Conservation (phyloP, 495 filamentous ascomycete species). For the Penicillium waksmanii region DNA sequence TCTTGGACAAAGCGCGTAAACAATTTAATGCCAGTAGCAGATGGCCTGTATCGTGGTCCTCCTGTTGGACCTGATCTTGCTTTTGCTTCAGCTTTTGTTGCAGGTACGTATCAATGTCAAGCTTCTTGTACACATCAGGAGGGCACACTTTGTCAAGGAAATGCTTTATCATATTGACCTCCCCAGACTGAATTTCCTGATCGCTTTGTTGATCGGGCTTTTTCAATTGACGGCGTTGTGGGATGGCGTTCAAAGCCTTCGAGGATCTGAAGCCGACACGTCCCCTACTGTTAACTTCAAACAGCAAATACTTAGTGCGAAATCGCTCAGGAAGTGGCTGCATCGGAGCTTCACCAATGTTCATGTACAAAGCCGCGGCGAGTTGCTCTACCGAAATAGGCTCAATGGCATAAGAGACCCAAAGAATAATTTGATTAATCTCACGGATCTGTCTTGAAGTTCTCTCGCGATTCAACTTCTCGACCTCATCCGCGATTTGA, state of each 20-base stretch:
- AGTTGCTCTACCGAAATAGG: neutral
- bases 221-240: neutral
- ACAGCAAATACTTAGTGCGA: conserved; percentile 9
- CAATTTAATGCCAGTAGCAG: neutral
- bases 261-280: conserved; percentile 5
- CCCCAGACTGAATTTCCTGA: neutral
- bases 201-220: neutral
- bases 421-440: conserved; percentile 12
- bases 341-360: neutral
- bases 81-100: conserved; percentile 5
- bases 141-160: conserved; percentile 13
- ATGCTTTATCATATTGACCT: conserved; percentile 6
- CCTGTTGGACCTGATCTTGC: conserved; percentile 12
- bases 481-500: conserved; percentile 8
- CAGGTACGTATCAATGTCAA: conserved; percentile 5
- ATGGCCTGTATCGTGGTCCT: conserved; percentile 12
- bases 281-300: conserved; percentile 7
- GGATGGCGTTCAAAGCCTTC: conserved; percentile 1
- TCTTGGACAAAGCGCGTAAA: neutral
- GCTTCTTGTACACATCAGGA: conserved; percentile 3
- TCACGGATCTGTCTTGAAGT: neutral
- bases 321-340: conserved; percentile 1
- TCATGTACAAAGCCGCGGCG: neutral
- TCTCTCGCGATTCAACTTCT: neutral
- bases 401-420: conserved; percentile 10